Conservation (phyloP, 306 rosid species). For the Pterocarpus santalinus region DNA sequence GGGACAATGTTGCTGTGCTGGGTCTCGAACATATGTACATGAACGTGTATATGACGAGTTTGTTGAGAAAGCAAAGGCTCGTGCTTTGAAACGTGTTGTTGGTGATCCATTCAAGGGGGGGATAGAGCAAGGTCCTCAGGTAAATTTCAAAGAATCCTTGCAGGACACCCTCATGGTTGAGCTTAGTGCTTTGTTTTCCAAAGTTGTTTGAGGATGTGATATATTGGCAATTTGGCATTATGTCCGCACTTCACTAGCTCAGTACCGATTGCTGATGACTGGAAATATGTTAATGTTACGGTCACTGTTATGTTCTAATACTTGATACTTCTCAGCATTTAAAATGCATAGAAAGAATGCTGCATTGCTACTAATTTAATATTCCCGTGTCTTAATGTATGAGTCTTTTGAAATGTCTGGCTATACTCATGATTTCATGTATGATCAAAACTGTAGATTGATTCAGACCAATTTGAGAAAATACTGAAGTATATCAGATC, state of each 20-base stretch:
- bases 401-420: conserved; percentile 7
- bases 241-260: neutral
- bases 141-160: conserved; percentile 47
- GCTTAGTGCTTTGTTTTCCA: conserved; percentile 13
- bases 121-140: conserved; percentile 99
- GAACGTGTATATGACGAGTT: conserved; percentile 83
- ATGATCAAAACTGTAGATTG: conserved; percentile 60
- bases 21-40: conserved; percentile 93
- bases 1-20: conserved; percentile 99
- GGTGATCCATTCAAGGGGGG: conserved; percentile 92
- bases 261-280: neutral
- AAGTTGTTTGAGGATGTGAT: conserved; percentile 2
- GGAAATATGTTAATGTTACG: neutral
- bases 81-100: conserved; percentile 78
- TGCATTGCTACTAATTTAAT: conserved; percentile 25
- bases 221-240: neutral
- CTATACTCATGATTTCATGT: conserved; percentile 41
- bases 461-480: conserved; percentile 82
- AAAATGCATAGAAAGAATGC: conserved; percentile 29
- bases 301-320: neutral
- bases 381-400: neutral
- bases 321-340: conserved; percentile 13
- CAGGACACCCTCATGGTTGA: conserved; percentile 1
- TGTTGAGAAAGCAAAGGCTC: conserved; percentile 82
- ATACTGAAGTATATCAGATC: conserved; percentile 71